These are phyloP conservation scores for Penicillium bialowiezense DNA, from an alignment of 495 filamentous ascomycete genomes.

Conservation along the genomic window DNA sequence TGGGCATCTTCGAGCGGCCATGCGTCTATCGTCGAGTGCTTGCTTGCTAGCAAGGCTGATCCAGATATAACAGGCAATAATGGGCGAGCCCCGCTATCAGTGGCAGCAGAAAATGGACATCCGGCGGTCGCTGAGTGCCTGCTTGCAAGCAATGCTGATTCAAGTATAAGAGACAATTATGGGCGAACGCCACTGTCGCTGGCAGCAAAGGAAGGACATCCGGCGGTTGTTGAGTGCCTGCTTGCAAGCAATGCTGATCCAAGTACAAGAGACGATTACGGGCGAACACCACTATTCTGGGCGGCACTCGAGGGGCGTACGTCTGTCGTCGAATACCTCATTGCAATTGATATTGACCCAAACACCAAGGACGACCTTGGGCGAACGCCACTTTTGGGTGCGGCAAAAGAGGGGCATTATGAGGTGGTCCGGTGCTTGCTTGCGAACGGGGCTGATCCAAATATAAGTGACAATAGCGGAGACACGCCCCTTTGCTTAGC, in stretches of 20 bases:
- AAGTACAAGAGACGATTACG: conserved; percentile 22
- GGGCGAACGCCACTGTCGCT: no score
- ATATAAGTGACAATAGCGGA: background rate
- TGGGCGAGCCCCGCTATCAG: no score
- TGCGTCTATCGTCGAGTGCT: no score
- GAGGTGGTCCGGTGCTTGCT: background rate
- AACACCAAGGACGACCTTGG: conserved; percentile 23
- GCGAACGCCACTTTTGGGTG: conserved; percentile 26
- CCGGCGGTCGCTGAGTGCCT: no score
- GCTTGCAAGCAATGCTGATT: no score
- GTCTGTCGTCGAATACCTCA: background rate
- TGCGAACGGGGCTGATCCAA: background rate
- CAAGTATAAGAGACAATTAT: no score
- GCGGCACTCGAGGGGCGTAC: background rate
- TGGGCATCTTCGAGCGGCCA: no score
- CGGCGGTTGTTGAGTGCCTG: no score
- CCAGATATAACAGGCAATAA: no score
- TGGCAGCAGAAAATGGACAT: no score
- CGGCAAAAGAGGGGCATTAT: background rate
- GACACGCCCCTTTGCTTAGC: background rate
- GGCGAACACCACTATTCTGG: conserved; percentile 1
- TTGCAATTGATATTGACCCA: background rate
- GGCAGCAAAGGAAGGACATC: no score
- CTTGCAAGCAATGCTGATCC: conserved; percentile 6
- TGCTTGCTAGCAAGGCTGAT: no score